A percentile compares a stretch with the other conserved stretches of the same genome.
Conservation (phyloP, 345 rosid species). For the Eucalyptus regnans region DNA sequence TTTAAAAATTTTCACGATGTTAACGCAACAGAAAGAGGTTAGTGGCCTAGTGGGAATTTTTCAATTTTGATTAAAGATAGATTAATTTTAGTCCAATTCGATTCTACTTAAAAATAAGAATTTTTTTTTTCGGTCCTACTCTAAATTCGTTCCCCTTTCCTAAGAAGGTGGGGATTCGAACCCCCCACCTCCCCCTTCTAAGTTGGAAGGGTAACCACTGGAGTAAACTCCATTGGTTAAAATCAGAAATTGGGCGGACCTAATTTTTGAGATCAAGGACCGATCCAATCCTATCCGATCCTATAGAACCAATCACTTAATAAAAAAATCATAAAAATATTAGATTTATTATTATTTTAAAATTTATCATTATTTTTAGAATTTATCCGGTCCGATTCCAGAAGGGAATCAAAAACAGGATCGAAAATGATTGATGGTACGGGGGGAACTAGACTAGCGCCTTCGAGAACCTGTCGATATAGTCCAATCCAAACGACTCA, state of each 20-base stretch:
- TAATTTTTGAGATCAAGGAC: rapidly evolving
- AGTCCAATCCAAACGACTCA: no score
- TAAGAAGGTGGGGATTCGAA: no score
- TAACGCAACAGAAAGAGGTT: rapidly evolving
- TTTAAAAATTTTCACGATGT: rapidly evolving
- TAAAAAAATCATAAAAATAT: rapidly evolving
- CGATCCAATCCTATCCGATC: rapidly evolving
- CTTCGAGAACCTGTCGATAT: no score
- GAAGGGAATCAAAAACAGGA: rapidly evolving
- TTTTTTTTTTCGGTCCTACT: no score
- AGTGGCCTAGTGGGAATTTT: rapidly evolving
- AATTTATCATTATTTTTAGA: no score
- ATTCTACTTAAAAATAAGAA: no score
- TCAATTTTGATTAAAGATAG: no score
- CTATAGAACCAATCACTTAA: rapidly evolving
- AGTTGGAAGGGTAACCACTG: no score
- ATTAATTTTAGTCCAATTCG: rapidly evolving
- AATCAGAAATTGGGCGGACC: rapidly evolving
- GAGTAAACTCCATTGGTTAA: no score
- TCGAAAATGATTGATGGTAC: rapidly evolving
- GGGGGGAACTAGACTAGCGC: rapidly evolving
- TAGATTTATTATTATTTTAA: rapidly evolving
- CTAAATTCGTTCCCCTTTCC: no score
- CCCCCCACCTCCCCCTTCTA: no score
- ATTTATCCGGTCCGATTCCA: rapidly evolving